phyloP scores from a whole-genome alignment of 1,139 yeast genomes.

The Hansenula anomala region DNA sequence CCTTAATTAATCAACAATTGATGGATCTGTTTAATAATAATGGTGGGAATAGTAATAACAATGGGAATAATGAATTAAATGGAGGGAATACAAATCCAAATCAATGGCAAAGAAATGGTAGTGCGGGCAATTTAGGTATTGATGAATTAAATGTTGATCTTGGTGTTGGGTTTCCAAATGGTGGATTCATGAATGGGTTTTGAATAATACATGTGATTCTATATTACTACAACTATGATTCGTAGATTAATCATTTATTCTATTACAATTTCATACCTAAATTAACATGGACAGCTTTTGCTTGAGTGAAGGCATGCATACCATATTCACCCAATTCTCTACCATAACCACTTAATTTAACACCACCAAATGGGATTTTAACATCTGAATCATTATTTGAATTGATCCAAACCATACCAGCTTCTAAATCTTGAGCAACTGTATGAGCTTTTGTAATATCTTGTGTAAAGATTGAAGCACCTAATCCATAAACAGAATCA shows the following conservation, averaged over 20 bases:
- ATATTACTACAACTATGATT: neutral
- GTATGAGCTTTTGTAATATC: constrained; percentile 55
- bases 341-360: constrained; percentile 81
- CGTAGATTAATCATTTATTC: neutral
- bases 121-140: neutral
- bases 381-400: constrained; percentile 76
- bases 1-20: constrained; percentile 12
- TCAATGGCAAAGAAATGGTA: neutral
- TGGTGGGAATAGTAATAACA: no score
- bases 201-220: neutral
- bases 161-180: constrained; percentile 3
- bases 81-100: constrained; percentile 2
- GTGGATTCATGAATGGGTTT: constrained; percentile 3
- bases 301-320: constrained; percentile 67
- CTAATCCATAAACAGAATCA: constrained; percentile 70
- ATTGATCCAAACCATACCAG: constrained; percentile 87
- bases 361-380: constrained; percentile 80
- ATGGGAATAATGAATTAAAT: no score
- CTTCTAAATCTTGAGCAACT: constrained; percentile 60
- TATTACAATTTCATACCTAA: constrained; percentile 16
- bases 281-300: constrained; percentile 75
- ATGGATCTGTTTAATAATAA: constrained; percentile 18
- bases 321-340: constrained; percentile 88
- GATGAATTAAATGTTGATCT: constrained; percentile 3
- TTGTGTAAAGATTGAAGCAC: constrained; percentile 74